Evolutionary conservation across 495 filamentous ascomycete genomes (phyloP).

Genomic region (Penicillium atrosanguineum): DNA sequence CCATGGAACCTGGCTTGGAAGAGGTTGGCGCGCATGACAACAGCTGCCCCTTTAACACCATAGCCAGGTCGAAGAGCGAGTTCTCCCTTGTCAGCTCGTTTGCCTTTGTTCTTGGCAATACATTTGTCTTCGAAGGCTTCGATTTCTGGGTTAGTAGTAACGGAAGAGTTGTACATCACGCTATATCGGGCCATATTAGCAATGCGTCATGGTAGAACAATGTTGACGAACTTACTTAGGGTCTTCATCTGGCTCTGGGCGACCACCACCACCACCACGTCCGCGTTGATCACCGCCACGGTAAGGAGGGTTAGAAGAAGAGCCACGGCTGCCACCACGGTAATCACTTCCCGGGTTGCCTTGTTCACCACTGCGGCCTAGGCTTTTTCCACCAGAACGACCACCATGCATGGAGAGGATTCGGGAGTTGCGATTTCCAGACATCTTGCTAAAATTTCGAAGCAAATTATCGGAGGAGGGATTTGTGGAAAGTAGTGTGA

Average conservation of each 20-base stretch:
- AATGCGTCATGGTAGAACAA: background rate
- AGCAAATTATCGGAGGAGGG: background rate
- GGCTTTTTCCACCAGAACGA: background rate
- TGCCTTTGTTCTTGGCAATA: background rate
- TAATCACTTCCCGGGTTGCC: background rate
- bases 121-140: constrained; percentile 7
- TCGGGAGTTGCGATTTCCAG: background rate
- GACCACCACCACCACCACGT: background rate
- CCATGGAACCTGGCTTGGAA: constrained; percentile 28
- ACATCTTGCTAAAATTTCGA: background rate
- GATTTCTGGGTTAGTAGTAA: background rate
- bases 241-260: background rate
- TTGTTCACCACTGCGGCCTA: background rate
- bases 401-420: background rate
- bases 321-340: background rate
- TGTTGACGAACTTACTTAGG: constrained; percentile 5
- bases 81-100: background rate
- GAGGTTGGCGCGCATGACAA: constrained; percentile 47
- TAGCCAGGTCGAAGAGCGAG: constrained; percentile 42
- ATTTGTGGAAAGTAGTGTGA: too few species aligned
- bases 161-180: background rate
- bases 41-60: constrained; percentile 34
- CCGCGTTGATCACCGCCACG: background rate
- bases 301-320: background rate
- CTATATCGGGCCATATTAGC: constrained; percentile 3